phyloP scores from a whole-genome alignment of 2,329 filamentous ascomycete species.

The Aspergillus oerlinghausenensis region DNA sequence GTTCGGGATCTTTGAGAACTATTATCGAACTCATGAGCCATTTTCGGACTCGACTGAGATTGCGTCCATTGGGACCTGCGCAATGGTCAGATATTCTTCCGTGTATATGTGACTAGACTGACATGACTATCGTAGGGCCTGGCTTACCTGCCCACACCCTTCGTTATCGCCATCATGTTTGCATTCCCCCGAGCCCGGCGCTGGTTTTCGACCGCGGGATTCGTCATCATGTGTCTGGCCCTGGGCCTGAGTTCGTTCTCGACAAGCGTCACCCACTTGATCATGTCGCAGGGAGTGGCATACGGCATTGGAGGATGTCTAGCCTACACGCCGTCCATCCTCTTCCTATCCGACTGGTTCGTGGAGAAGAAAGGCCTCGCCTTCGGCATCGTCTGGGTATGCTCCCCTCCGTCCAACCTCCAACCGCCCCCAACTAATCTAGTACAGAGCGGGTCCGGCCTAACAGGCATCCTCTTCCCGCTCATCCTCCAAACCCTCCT shows the following conservation, averaged over 20 bases:
- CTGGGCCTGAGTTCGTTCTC: constrained; percentile 24
- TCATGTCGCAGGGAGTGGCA: constrained; percentile 23
- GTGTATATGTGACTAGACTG: background rate
- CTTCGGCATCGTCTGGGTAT: constrained; percentile 43
- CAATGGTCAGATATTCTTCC: constrained; percentile 14
- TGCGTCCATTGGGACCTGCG: constrained; percentile 31
- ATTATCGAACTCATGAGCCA: constrained; percentile 24
- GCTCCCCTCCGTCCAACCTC: background rate
- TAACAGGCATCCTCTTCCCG: constrained; percentile 44
- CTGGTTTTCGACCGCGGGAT: constrained; percentile 18
- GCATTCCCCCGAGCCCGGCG: constrained; percentile 15
- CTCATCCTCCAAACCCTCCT: constrained; percentile 43
- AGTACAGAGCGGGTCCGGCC: constrained; percentile 30
- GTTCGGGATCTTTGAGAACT: constrained; percentile 31
- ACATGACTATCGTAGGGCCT: constrained; percentile 14
- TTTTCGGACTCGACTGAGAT: constrained; percentile 22
- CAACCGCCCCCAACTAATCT: background rate
- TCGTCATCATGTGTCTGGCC: constrained; percentile 20
- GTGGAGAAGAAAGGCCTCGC: constrained; percentile 43
- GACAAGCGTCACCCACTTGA: constrained; percentile 18
- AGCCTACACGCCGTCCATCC: constrained; percentile 45
- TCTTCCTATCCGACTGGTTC: constrained; percentile 50
- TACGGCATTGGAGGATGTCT: constrained; percentile 47
- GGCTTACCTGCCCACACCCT: constrained; percentile 21
- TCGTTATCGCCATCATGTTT: constrained; percentile 18